Conservation (phyloP, 805 yeast genomes). For the Kazachstania psychrophila region DNA sequence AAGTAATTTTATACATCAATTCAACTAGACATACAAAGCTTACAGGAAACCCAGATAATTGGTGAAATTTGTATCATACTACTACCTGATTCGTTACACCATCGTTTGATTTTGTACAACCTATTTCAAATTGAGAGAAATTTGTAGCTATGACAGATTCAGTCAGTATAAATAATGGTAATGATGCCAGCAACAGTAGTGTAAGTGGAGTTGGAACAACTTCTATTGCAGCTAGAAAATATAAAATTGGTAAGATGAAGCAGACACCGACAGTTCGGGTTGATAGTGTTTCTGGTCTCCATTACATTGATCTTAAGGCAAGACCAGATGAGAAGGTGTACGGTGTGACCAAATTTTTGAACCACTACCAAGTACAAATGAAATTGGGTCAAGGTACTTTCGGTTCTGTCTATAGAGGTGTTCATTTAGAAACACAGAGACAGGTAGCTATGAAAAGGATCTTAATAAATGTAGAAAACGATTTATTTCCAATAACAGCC, state of each 20-base stretch:
- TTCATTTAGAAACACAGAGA: slow-evolving; percentile 36
- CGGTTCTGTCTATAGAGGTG: slow-evolving; percentile 82
- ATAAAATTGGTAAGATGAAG: slow-evolving; percentile 29
- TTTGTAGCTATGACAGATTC: not conserved
- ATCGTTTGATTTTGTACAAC: not conserved
- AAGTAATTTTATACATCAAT: too few relatives aligned
- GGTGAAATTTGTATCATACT: too few relatives aligned
- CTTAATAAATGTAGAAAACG: slow-evolving; percentile 39
- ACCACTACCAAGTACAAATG: slow-evolving; percentile 29
- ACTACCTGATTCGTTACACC: too few relatives aligned
- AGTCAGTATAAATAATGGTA: not conserved
- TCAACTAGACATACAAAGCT: too few relatives aligned
- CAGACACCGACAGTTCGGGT: slow-evolving; percentile 26
- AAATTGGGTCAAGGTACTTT: slow-evolving; percentile 79
- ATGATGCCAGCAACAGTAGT: not conserved
- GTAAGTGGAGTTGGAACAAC: not conserved
- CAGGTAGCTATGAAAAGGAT: slow-evolving; percentile 84
- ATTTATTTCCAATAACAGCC: slow-evolving; percentile 87
- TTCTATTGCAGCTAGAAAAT: slow-evolving; percentile 10
- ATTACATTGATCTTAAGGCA: slow-evolving; percentile 20
- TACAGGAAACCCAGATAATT: too few relatives aligned
- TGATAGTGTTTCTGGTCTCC: slow-evolving; percentile 22
- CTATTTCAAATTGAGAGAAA: not conserved
- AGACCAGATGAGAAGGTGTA: slow-evolving; percentile 23
- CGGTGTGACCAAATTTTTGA: slow-evolving; percentile 26